Percentiles rank a stretch among this genome's conserved stretches.
Conservation (phyloP, 257 asterid genomes). For the Lantana camara region DNA sequence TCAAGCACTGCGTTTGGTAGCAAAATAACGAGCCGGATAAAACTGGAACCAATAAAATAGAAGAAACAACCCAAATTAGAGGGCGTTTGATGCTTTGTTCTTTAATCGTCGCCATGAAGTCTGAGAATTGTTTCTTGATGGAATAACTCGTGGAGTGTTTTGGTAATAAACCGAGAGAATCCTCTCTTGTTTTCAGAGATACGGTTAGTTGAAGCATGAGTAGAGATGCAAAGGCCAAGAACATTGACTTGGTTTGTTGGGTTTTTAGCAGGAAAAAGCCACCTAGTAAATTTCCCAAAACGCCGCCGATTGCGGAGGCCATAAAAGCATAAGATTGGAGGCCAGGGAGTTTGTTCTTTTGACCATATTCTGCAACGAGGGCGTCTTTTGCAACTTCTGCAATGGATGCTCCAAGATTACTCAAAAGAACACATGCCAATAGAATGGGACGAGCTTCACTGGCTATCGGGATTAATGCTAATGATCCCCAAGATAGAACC, state of each 20-base stretch:
- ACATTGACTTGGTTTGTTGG: constrained; percentile 64
- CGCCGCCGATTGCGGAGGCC: constrained; percentile 81
- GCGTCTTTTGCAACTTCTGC: constrained; percentile 90
- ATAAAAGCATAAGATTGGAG: constrained; percentile 85
- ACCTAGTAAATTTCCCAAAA: constrained; percentile 78
- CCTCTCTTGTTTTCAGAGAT: constrained; percentile 58
- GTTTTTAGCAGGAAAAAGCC: constrained; percentile 67
- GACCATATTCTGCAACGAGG: constrained; percentile 80
- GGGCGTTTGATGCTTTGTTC: constrained; percentile 61
- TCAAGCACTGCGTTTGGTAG: constrained; percentile 78
- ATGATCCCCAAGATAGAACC: constrained; percentile 78
- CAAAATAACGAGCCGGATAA: constrained; percentile 85
- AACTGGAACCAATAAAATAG: constrained; percentile 56
- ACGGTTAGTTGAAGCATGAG: constrained; percentile 63
- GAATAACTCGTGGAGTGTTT: constrained; percentile 37
- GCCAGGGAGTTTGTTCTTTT: constrained; percentile 50
- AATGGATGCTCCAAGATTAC: constrained; percentile 85
- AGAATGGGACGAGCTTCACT: constrained; percentile 59
- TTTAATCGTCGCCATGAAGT: constrained; percentile 53
- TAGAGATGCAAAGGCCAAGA: constrained; percentile 60
- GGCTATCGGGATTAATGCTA: constrained; percentile 67
- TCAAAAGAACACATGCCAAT: constrained; percentile 64
- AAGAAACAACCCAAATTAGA: constrained; percentile 64
- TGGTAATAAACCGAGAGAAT: constrained; percentile 60
- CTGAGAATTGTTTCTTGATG: constrained; percentile 55